phyloP scores from a whole-genome alignment of 2,329 filamentous ascomycete species.

The Xylariaceae sp. region DNA sequence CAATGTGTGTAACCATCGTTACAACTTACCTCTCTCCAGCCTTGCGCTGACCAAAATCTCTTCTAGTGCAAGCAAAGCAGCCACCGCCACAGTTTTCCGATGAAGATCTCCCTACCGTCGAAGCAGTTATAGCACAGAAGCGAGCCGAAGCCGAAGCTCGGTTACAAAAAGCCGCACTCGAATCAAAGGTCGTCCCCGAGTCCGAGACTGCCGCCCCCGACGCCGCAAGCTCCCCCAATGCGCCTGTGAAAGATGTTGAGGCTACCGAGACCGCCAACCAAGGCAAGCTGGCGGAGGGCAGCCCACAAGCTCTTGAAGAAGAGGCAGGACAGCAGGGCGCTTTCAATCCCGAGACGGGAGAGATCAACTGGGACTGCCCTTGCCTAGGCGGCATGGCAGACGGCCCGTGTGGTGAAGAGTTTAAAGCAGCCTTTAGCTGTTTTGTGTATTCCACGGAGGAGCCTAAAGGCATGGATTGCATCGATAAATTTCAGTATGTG shows the following conservation, averaged over 20 bases:
- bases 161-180: constrained; percentile 23
- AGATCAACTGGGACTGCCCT: constrained; percentile 99
- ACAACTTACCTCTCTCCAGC: no score
- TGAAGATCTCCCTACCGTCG: constrained; percentile 59
- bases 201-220: constrained; percentile 20
- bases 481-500: constrained; percentile 90
- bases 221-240: constrained; percentile 25
- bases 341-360: constrained; percentile 96
- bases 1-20: constrained; percentile 61
- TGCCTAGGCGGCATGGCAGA: constrained; percentile 96
- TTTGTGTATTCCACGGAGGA: constrained; percentile 95
- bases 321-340: constrained; percentile 85
- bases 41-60: constrained; percentile 4
- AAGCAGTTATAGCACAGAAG: constrained; percentile 64
- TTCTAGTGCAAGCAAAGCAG: constrained; percentile 29
- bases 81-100: constrained; percentile 53
- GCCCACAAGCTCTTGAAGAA: constrained; percentile 61
- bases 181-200: constrained; percentile 26
- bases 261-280: constrained; percentile 13
- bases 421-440: constrained; percentile 94
- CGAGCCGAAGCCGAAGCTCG: constrained; percentile 43
- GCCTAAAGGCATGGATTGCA: constrained; percentile 96
- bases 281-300: constrained; percentile 23
- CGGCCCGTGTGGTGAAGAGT: constrained; percentile 92
- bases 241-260: constrained; percentile 24